Percentiles rank a stretch among this genome's conserved stretches.
phyloP scores from a whole-genome alignment of 1,284 basidiomycete species.

The Pyrrhoderma noxium region DNA sequence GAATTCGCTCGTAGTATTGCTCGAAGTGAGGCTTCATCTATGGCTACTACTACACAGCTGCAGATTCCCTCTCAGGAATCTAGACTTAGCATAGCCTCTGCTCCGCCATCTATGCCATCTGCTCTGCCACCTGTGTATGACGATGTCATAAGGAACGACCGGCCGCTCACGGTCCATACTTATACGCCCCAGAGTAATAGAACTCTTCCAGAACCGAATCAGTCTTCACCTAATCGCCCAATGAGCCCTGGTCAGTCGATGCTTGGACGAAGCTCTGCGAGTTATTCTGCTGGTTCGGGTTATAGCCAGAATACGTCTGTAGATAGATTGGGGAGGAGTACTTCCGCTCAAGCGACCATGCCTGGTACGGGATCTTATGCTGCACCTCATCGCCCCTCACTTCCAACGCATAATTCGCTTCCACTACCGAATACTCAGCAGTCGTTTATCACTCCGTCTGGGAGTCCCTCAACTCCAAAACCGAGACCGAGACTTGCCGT shows the following conservation, averaged over 20 bases:
- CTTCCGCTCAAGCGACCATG: slow-evolving; percentile 11
- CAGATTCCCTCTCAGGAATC: no score
- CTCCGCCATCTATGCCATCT: not conserved
- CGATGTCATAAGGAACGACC: not conserved
- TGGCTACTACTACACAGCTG: not conserved
- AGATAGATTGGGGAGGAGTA: slow-evolving; percentile 9
- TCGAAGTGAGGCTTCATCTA: not conserved
- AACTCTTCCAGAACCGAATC: not conserved
- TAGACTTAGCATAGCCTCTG: no score
- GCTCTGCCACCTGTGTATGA: not conserved
- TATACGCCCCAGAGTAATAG: not conserved
- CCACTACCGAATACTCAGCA: no score
- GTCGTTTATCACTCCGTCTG: not conserved
- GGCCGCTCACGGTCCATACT: not conserved
- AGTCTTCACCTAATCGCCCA: not conserved
- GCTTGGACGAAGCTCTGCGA: not conserved
- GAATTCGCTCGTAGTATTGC: slow-evolving; percentile 13
- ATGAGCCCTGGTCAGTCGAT: no score
- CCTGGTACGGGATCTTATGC: not conserved
- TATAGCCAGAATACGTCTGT: no score
- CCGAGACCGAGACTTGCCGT: not conserved
- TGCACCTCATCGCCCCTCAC: not conserved
- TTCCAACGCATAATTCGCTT: not conserved
- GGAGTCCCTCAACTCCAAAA: not conserved
- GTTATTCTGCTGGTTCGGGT: not conserved